Evolutionary conservation across 2,329 filamentous ascomycete species (phyloP), one percentile per base, ranked within the genome.

Genomic region (Colletotrichum falcatum): DNA sequence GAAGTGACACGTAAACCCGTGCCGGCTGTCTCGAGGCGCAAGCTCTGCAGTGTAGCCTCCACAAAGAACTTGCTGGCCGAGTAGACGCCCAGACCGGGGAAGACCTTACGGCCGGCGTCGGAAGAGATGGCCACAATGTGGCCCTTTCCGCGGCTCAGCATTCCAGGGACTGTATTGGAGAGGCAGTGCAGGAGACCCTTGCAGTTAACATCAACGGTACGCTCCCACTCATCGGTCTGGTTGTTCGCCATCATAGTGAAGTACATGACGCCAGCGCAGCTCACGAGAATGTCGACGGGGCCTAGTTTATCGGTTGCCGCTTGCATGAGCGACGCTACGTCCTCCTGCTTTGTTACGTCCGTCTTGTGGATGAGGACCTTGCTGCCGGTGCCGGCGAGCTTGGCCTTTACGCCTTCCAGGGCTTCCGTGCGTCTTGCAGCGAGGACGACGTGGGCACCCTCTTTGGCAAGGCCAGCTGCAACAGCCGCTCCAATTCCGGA

Each of bases 1-100:
- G 87, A 85, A 0, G 92, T 94, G 49, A 95, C 92, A 2, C 92
- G 85, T 59, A 95, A 81, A 0, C 93, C 93, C 0, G 87, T 88
- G 0, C 91, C 92, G 0, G 91, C 92, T 0, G 92, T 95, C 84
- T 95, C 93, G 9, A 95, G 81, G 11, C 93, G 89, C 74, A 95
- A 80, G 39, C 85, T 85, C 79, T 95, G 92, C n/a, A 95, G 84
- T 0, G 92, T 92, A 1, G 92, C 92, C 79, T 95, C 93, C 65
- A 95, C 92, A 77, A 95, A 95, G 86, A 95, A 94, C 79, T 95
- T 95, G 80, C 89, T 92, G 33, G 91, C 93, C 0, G 91, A 94
- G 84, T 95, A 95, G 44, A 95, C 92, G 62, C 93, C 93, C 16
- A 95, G 82, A 0, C 93, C 93, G 0, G 93, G 92, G 82, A 95